A percentile compares a stretch with the other conserved stretches of the same genome.
Evolutionary conservation across 2,329 filamentous ascomycete genomes (phyloP).

Genomic region (Aspergillus oerlinghausenensis): DNA sequence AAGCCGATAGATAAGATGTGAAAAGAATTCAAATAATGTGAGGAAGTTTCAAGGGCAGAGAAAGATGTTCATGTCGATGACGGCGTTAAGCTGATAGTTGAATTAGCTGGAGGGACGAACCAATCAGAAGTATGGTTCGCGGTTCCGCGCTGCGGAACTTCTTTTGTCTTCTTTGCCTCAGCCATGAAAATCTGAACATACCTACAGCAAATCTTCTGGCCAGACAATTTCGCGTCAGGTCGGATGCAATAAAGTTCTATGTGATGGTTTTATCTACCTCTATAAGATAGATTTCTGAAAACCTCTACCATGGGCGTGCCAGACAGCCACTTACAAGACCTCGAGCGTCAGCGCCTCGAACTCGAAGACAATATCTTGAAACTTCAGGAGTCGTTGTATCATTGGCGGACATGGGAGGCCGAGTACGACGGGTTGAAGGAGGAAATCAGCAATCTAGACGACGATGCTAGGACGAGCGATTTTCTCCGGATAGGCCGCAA

Average conservation of each 20-base stretch:
- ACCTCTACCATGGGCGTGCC: slow-evolving; percentile 28
- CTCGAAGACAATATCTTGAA: slow-evolving; percentile 73
- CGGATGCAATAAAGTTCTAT: not conserved
- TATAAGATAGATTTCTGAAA: not conserved
- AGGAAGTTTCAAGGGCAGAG: not conserved
- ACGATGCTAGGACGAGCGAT: slow-evolving; percentile 48
- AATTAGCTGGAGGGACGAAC: slow-evolving; percentile 5
- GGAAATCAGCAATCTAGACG: slow-evolving; percentile 60
- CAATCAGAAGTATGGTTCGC: slow-evolving; percentile 18
- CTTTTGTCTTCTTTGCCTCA: slow-evolving; percentile 6
- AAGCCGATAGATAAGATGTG: not conserved
- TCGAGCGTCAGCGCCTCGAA: slow-evolving; percentile 69
- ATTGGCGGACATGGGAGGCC: slow-evolving; percentile 87
- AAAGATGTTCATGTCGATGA: not conserved
- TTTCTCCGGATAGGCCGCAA: slow-evolving; percentile 47
- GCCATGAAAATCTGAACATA: not conserved
- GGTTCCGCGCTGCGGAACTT: slow-evolving; percentile 6
- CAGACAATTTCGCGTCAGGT: not conserved
- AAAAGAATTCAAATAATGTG: not conserved
- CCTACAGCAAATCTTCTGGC: not conserved
- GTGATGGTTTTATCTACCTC: not conserved
- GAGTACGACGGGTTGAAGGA: slow-evolving; percentile 89
- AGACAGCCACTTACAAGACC: slow-evolving; percentile 55
- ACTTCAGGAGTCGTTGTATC: slow-evolving; percentile 69
- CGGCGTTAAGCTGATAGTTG: slow-evolving; percentile 5